Evolutionary conservation across 345 rosid species (phyloP).

Genomic region (Syzygium oleosum): DNA sequence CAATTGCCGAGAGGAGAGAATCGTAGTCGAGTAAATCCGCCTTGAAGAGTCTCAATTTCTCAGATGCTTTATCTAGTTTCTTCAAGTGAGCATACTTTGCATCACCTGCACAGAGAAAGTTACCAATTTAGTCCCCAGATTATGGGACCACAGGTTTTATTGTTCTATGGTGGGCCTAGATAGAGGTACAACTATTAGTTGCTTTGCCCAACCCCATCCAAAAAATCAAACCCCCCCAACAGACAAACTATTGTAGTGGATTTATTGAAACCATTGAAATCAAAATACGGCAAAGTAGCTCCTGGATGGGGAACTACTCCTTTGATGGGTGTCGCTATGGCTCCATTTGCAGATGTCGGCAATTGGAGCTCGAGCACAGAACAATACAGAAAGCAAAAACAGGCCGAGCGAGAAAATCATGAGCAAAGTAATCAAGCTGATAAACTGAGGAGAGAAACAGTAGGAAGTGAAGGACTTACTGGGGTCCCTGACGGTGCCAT

Average conservation of each 20-base stretch:
- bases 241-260: not conserved
- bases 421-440: not conserved
- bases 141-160: not conserved
- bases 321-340: too few relatives aligned
- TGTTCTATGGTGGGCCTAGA: not conserved
- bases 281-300: too few relatives aligned
- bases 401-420: not conserved
- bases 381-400: not conserved
- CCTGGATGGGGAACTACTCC: too few relatives aligned
- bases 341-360: not conserved
- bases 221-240: not conserved
- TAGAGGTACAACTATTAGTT: not conserved
- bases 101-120: constrained; percentile 3
- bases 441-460: not conserved
- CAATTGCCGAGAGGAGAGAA: constrained; percentile 14
- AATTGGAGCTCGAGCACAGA: not conserved
- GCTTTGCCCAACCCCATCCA: not conserved
- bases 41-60: constrained; percentile 27
- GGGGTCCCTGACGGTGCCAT: constrained; percentile 19
- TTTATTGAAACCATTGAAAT: too few relatives aligned
- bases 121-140: not conserved
- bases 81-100: constrained; percentile 17
- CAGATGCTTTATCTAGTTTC: constrained; percentile 13
- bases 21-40: constrained; percentile 19
- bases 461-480: not conserved